Conservation (phyloP, 306 rosid genomes). For the Sicyos edulis region DNA sequence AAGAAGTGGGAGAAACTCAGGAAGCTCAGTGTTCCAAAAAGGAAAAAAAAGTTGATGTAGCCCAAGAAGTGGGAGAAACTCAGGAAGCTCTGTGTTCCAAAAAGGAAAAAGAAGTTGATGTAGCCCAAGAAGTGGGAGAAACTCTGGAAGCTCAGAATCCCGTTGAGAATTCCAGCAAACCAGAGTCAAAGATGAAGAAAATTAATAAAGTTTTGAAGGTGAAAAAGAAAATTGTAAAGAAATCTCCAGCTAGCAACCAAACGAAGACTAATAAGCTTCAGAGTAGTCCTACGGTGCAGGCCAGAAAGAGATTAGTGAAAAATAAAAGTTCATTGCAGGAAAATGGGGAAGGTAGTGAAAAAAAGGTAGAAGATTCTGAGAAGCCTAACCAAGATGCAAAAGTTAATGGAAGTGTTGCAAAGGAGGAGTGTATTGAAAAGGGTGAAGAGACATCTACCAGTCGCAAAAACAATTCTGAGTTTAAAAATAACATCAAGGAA, state of each 20-base stretch:
- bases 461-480: constrained; percentile 21
- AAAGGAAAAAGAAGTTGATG: background rate
- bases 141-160: background rate
- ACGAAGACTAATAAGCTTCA: background rate
- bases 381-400: constrained; percentile 26
- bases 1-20: background rate
- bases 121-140: background rate
- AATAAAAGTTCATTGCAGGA: too few relatives aligned
- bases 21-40: background rate
- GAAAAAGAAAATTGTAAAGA: constrained; percentile 16
- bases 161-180: constrained; percentile 9
- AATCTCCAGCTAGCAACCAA: constrained; percentile 13
- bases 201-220: constrained; percentile 6
- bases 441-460: constrained; percentile 27
- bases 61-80: background rate
- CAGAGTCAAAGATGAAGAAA: constrained; percentile 1
- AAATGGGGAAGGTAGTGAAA: constrained; percentile 26
- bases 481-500: constrained; percentile 28
- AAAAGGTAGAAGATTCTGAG: constrained; percentile 26
- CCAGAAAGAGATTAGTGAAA: too few relatives aligned
- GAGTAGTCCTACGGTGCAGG: too few relatives aligned
- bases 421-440: constrained; percentile 29
- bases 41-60: background rate
- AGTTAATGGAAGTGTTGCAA: constrained; percentile 22
- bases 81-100: background rate